A percentile compares a stretch with the other conserved stretches of the same genome.
phyloP scores from a whole-genome alignment of 73 alveolate species.

The Blepharisma japonicum region DNA sequence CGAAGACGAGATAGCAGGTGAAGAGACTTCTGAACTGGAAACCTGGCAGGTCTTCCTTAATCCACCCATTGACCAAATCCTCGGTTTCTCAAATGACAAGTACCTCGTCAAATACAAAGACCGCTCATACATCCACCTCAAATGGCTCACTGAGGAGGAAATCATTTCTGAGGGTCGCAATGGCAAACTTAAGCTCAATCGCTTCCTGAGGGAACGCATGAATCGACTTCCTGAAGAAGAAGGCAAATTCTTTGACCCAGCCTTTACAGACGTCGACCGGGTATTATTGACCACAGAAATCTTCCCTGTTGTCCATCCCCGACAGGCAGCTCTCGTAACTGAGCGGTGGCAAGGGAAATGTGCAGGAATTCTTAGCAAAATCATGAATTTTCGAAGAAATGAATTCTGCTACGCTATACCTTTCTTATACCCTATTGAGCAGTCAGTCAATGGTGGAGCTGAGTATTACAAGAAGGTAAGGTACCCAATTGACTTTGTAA shows the following conservation, averaged over 20 bases:
- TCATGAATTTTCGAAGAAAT: slow-evolving; percentile 58
- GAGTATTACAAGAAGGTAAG: slow-evolving; percentile 57
- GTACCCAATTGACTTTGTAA: slow-evolving; percentile 73
- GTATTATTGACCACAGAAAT: slow-evolving; percentile 57
- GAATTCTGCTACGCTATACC: slow-evolving; percentile 62
- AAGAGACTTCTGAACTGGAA: slow-evolving; percentile 13
- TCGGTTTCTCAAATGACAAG: slow-evolving; percentile 18
- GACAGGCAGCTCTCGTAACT: slow-evolving; percentile 58
- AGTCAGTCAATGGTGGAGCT: slow-evolving; percentile 54
- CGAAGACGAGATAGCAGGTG: neutral
- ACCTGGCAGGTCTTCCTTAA: slow-evolving; percentile 26
- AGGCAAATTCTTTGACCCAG: slow-evolving; percentile 43
- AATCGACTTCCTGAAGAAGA: slow-evolving; percentile 34
- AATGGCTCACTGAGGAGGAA: slow-evolving; percentile 61
- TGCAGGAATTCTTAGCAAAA: slow-evolving; percentile 25
- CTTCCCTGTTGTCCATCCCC: slow-evolving; percentile 83
- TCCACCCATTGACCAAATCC: slow-evolving; percentile 32
- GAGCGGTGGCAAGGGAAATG: slow-evolving; percentile 72
- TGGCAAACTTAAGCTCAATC: slow-evolving; percentile 7
- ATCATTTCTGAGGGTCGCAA: slow-evolving; percentile 34
- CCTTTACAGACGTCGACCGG: slow-evolving; percentile 52
- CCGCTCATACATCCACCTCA: slow-evolving; percentile 58
- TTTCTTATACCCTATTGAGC: slow-evolving; percentile 70
- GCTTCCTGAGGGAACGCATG: slow-evolving; percentile 20
- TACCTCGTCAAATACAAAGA: slow-evolving; percentile 44